Evolutionary conservation across 306 rosid species (phyloP).

Genomic region (Dalbergia oliveri): DNA sequence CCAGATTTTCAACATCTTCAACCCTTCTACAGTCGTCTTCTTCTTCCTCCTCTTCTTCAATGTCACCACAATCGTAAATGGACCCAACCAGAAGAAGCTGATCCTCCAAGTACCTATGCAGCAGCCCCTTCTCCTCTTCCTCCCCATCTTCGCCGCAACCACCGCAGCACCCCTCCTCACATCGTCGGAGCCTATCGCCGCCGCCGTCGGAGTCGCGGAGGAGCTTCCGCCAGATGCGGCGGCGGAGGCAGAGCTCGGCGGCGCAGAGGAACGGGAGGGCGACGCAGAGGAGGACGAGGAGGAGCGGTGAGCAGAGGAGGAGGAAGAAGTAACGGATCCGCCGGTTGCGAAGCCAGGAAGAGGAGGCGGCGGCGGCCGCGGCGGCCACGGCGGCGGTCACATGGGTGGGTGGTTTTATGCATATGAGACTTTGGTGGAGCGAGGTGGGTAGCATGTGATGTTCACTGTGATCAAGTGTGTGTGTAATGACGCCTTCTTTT

Average conservation of each 20-base stretch:
- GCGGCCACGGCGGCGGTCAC: constrained; percentile 39
- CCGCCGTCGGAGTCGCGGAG: not conserved
- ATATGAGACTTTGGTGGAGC: constrained; percentile 21
- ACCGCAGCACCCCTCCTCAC: constrained; percentile 52
- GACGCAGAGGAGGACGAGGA: constrained; percentile 43
- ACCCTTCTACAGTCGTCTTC: constrained; percentile 43
- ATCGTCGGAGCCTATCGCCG: constrained; percentile 48
- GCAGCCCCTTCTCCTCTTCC: constrained; percentile 45
- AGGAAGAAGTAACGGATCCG: constrained; percentile 52
- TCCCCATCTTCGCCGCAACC: not conserved
- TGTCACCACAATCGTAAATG: constrained; percentile 55
- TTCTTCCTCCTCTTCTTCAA: not conserved
- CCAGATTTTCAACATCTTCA: constrained; percentile 21
- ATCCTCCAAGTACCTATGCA: constrained; percentile 57
- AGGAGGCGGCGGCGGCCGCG: constrained; percentile 28
- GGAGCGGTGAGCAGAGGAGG: constrained; percentile 45
- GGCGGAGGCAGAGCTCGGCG: constrained; percentile 50
- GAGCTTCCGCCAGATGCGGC: constrained; percentile 42
- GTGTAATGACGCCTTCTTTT: not conserved
- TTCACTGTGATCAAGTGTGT: constrained; percentile 36
- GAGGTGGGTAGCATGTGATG: constrained; percentile 40
- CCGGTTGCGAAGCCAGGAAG: constrained; percentile 50
- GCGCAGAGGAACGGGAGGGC: constrained; percentile 50
- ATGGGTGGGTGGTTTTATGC: constrained; percentile 43
- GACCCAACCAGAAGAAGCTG: constrained; percentile 57